Evolutionary conservation across 345 rosid genomes (phyloP).

Genomic region (Aegle marmelos): DNA sequence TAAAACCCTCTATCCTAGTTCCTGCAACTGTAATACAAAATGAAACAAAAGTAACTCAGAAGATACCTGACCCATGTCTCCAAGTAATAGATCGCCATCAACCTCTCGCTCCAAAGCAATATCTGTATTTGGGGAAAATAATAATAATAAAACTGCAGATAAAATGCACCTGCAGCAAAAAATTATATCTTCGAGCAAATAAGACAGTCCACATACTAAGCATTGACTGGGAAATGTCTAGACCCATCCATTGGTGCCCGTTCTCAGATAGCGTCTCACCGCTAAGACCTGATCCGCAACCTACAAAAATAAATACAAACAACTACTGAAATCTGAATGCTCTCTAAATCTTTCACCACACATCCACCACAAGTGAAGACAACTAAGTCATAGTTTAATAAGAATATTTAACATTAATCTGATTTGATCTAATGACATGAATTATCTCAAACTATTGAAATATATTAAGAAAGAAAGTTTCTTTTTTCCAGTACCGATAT

Average conservation of each 20-base stretch:
- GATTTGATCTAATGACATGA: not conserved
- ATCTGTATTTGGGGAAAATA: constrained; percentile 31
- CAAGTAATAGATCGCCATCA: constrained; percentile 88
- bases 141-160: not conserved
- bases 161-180: not conserved
- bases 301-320: constrained; percentile 29
- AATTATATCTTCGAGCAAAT: not conserved
- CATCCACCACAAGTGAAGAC: not conserved
- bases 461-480: not conserved
- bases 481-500: constrained; percentile 47
- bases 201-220: constrained; percentile 45
- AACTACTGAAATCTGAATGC: not conserved
- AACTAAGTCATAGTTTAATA: not conserved
- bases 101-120: constrained; percentile 85
- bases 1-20: not conserved
- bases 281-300: constrained; percentile 94
- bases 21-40: not conserved
- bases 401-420: not conserved
- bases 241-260: constrained; percentile 89
- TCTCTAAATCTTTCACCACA: not conserved
- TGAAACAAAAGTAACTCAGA: not conserved
- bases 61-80: constrained; percentile 95
- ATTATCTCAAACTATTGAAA: not conserved
- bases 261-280: constrained; percentile 84
- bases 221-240: constrained; percentile 88